These are phyloP conservation scores for Fusarium sarcochroum DNA, from an alignment of 2,329 filamentous ascomycete species.

Conservation along the genomic window DNA sequence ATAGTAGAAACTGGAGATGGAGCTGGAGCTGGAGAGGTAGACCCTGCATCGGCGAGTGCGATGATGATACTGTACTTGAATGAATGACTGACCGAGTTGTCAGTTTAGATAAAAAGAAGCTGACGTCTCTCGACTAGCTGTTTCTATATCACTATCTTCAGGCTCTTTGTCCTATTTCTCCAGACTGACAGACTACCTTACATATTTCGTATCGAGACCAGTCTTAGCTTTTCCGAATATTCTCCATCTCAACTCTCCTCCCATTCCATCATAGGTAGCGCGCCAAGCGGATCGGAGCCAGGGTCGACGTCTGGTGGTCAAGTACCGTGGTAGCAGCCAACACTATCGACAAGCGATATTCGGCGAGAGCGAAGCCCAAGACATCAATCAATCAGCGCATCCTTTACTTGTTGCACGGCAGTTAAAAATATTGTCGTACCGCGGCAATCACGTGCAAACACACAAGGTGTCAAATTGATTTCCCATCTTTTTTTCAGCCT, in stretches of 20 bases:
- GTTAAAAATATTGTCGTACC: conserved; percentile 1
- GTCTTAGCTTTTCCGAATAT: background rate
- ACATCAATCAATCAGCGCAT: conserved; percentile 11
- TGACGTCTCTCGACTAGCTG: background rate
- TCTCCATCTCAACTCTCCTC: conserved; percentile 5
- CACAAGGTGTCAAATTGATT: background rate
- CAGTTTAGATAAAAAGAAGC: conserved; percentile 17
- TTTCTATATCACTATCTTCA: background rate
- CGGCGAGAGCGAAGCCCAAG: conserved; percentile 35
- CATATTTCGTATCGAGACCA: background rate
- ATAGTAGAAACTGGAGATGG: background rate
- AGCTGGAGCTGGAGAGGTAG: conserved; percentile 3
- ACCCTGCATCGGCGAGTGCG: conserved; percentile 38
- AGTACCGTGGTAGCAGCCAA: background rate
- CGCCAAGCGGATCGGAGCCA: conserved; percentile 29
- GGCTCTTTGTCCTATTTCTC: conserved; percentile 6
- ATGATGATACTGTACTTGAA: background rate
- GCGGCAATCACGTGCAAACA: conserved; percentile 25
- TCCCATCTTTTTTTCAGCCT: background rate
- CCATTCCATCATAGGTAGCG: background rate
- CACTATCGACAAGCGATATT: conserved; percentile 28
- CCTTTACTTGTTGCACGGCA: conserved; percentile 7
- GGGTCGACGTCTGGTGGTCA: conserved; percentile 21
- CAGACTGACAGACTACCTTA: background rate
- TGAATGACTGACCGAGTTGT: background rate